These are phyloP conservation scores for Stephania yunnanensis DNA, from an alignment of 164 flowering plant species.

Conservation along the genomic window DNA sequence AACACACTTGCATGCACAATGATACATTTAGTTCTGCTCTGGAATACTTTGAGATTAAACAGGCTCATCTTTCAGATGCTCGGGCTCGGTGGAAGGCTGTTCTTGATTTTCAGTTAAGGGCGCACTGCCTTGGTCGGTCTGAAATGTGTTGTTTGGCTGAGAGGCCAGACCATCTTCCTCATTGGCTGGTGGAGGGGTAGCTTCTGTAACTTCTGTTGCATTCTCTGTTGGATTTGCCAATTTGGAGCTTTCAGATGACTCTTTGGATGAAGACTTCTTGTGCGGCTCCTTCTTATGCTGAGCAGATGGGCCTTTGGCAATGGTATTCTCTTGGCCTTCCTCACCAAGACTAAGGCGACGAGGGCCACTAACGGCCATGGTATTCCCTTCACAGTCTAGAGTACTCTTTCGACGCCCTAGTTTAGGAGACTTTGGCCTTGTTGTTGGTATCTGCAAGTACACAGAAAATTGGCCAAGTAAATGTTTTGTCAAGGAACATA, in stretches of 20 bases:
- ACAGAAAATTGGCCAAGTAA: neutral
- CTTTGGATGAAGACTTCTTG: constrained; percentile 68
- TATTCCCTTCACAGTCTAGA: constrained; percentile 39
- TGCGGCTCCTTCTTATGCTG: constrained; percentile 54
- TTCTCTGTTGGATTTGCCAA: constrained; percentile 29
- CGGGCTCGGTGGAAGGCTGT: constrained; percentile 17
- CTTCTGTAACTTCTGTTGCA: constrained; percentile 15
- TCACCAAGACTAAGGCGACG: constrained; percentile 64
- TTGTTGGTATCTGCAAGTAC: constrained; percentile 64
- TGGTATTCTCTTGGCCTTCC: constrained; percentile 28
- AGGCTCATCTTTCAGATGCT: constrained; percentile 10
- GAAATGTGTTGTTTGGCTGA: constrained; percentile 14
- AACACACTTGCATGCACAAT: neutral
- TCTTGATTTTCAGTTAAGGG: constrained; percentile 22
- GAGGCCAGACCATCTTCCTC: constrained; percentile 17
- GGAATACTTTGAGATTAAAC: constrained; percentile 3
- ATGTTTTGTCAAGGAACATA: too few species aligned
- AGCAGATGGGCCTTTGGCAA: constrained; percentile 31
- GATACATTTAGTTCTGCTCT: constrained; percentile 8
- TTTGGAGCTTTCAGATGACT: constrained; percentile 60
- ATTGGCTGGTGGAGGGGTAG: constrained; percentile 6
- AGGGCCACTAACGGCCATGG: constrained; percentile 18
- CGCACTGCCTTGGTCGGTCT: constrained; percentile 16
- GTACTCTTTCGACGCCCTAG: constrained; percentile 68
- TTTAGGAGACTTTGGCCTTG: constrained; percentile 91